Evolutionary conservation across 2,329 filamentous ascomycete species (phyloP), one percentile per base, ranked within the genome.

Genomic region (Alternaria consortialis): DNA sequence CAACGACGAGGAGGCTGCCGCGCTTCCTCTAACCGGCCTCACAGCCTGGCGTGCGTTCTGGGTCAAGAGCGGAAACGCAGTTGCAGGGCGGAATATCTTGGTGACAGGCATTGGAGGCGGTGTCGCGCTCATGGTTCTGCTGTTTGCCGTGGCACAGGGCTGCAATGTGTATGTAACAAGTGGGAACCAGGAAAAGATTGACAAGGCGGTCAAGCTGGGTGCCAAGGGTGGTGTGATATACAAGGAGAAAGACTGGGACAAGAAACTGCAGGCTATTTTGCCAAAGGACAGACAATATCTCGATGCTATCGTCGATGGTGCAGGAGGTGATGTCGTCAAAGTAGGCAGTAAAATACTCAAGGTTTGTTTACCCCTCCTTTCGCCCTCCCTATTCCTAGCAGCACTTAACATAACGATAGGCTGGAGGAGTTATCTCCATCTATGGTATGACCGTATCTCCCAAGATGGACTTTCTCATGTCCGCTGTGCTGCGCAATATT

Each of bases 21-120:
- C 93, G 7, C 76, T 98, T 47, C 93, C 94, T 3, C 81, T 97
- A 34, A 93, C 92, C 0, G 94, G 94, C 0, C 75, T 97, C 62
- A 98, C 94, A 1, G 94, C 87, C 7, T 98, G 93, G 93, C 84
- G 95, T 44, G 94, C 94, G 0, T 82, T 96, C 43, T 87, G 95
- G 53, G 90, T 87, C 7, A 98, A 98, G 84, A 88, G 86, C 50
- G 86, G 85, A 5, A 88, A 89, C 66, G 86, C 86, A 7, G 80
- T 82, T 58, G 79, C 80, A 0, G 92, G 92, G 2, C 82, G 86
- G 63, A 97, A 96, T 74, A 84, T 98, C 4, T 82, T 98, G 32
- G 81, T 98, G 42, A 97, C 94, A 5, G 94, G 94, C 0, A 96
- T 98, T 77, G 94, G 94, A 0, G 94, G 94, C 36, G 94, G 94